Percentiles rank a stretch among this genome's conserved stretches.
These are phyloP conservation scores for Meira nashicola DNA, from an alignment of 1,284 basidiomycete genomes.

Conservation along the genomic window DNA sequence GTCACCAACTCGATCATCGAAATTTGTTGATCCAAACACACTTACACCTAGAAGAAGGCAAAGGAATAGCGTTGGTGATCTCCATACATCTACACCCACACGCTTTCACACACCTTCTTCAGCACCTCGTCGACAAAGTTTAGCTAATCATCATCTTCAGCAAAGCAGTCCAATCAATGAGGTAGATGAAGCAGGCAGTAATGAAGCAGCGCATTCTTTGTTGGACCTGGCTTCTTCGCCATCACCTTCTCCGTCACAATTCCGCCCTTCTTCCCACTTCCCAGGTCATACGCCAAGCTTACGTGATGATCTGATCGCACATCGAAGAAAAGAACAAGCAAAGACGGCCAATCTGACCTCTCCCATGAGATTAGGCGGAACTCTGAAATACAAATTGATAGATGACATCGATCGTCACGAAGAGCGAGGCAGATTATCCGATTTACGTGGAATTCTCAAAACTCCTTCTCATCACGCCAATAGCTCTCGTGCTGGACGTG, in stretches of 20 bases:
- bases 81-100: background rate
- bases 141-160: background rate
- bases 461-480: too few species aligned
- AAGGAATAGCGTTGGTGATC: background rate
- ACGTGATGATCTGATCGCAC: background rate
- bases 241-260: background rate
- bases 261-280: background rate
- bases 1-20: too few species aligned
- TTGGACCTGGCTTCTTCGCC: slow-evolving; percentile 6
- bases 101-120: background rate
- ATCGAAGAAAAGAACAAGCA: too few species aligned
- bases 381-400: background rate
- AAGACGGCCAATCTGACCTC: too few species aligned
- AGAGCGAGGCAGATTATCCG: background rate
- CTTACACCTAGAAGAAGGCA: background rate
- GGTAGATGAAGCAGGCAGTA: background rate
- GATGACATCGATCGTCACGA: slow-evolving; percentile 1
- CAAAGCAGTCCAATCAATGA: background rate
- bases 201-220: slow-evolving; percentile 7
- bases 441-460: too few species aligned
- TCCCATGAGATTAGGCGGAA: background rate
- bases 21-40: background rate
- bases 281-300: slow-evolving; percentile 7
- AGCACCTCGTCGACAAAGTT: background rate
- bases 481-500: too few species aligned